Base-by-base conservation (phyloP, 805 yeast genomes). In the Yamadazyma olivae region DNA sequence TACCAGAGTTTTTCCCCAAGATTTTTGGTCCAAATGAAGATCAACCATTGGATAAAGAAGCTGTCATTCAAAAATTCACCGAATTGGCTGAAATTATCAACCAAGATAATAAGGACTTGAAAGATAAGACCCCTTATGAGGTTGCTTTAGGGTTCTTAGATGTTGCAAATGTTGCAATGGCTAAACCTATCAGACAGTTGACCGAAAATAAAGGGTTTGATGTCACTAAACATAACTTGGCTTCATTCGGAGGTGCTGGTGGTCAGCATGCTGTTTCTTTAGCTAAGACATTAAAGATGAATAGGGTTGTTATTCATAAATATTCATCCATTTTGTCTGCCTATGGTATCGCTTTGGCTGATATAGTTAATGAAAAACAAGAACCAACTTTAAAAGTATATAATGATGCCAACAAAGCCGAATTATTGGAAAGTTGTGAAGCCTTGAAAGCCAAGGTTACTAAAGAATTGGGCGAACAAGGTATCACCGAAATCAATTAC, bases 201-300 rank as follows among this genome's bases (percentile, higher is more conserved):
- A 87, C 95, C 0, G 96, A 87, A 54, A 86, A 91, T 2, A 85
- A 80, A 51, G 96, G 96, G 4, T 78, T 79, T 51, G 70, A 75
- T 27, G 71, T 79, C 0, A 55, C 83, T 7, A 64, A 73, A 8
- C 95, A 88, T 55, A 64, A 82, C 39, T 61, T 88, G 40, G 95
- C 89, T 1, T 74, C 91, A 2, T 88, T 88, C 61, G 96, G 96
- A 31, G 96, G 96, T 32, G 95, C 95, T 17, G 96, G 96, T 36
- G 96, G 96, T 6, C 96, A 88, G 59, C 90, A 85, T 57, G 90
- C 93, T 2, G 79, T 76, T 32, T 79, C 84, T 7, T 79, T 88
- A 23, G 95, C 95, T 1, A 70, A 75, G 39, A 70, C 74, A 17
- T 66, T 88, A 41, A 89, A 89, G 6, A 83, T 88, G 32, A 56